phyloP scores from a whole-genome alignment of 495 filamentous ascomycete genomes.

The Wilcoxina mikolae region DNA sequence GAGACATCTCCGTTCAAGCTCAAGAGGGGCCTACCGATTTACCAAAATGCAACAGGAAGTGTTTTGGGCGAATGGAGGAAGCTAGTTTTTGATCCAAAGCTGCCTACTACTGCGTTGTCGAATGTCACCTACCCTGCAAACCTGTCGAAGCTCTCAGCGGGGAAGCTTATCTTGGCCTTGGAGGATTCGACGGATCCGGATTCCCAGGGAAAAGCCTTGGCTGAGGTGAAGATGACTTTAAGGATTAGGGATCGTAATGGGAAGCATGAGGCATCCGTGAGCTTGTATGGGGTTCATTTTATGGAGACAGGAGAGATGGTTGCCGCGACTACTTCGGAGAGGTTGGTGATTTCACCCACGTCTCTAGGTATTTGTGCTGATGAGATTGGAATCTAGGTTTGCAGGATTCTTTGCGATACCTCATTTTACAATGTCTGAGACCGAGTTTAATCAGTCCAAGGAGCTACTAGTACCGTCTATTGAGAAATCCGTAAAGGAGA shows the following conservation, averaged over 20 bases:
- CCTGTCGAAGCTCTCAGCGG: constrained; percentile 5
- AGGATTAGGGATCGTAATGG: constrained; percentile 23
- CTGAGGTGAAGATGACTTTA: constrained; percentile 20
- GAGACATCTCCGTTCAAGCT: not conserved
- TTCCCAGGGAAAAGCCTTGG: constrained; percentile 11
- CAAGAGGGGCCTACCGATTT: not conserved
- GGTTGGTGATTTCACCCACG: constrained; percentile 31
- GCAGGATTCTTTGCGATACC: constrained; percentile 76
- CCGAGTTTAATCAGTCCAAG: constrained; percentile 52
- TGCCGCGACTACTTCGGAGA: constrained; percentile 76
- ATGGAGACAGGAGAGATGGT: constrained; percentile 58
- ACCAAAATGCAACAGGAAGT: constrained; percentile 6
- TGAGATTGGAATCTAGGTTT: constrained; percentile 35
- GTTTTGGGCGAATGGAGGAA: constrained; percentile 11
- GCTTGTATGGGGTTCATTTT: constrained; percentile 71
- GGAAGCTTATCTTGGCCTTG: constrained; percentile 21
- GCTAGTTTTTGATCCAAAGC: not conserved
- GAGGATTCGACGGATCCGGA: constrained; percentile 20
- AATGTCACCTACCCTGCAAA: constrained; percentile 13
- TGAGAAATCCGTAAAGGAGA: constrained; percentile 46
- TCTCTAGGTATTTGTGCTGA: constrained; percentile 5
- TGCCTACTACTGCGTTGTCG: constrained; percentile 5
- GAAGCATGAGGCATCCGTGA: constrained; percentile 55
- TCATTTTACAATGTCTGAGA: constrained; percentile 54
- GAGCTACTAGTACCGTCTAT: constrained; percentile 56